These are phyloP conservation scores for Russula emetica DNA, from an alignment of 768 basidiomycete genomes.

Conservation along the genomic window DNA sequence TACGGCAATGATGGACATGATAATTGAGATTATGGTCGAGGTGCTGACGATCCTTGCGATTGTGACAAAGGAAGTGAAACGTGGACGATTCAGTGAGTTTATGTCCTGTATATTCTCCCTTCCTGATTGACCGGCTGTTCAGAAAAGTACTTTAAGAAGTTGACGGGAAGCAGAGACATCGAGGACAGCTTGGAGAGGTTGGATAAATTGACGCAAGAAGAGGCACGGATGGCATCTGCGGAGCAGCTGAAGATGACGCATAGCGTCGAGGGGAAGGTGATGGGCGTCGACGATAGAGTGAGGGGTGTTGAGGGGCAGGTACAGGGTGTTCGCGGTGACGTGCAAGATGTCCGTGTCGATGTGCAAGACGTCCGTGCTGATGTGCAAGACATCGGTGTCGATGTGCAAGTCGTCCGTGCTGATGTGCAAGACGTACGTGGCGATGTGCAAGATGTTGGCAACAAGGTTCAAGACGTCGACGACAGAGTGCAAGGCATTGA, in stretches of 20 bases:
- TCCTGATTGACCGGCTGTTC: neutral
- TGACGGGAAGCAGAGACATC: neutral
- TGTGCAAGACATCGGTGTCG: neutral
- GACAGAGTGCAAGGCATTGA: neutral
- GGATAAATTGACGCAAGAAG: slow-evolving; percentile 6
- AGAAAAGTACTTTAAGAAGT: slow-evolving; percentile 1
- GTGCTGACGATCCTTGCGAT: neutral
- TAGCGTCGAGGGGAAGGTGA: neutral
- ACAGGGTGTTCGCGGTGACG: neutral
- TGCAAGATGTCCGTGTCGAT: too few species aligned
- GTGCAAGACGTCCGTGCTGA: neutral
- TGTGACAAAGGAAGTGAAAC: slow-evolving; percentile 2
- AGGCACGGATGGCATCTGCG: neutral
- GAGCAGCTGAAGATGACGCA: neutral
- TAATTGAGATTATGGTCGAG: neutral
- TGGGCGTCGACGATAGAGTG: neutral
- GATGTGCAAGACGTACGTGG: neutral
- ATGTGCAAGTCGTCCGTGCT: neutral
- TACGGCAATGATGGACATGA: neutral
- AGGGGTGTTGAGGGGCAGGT: neutral
- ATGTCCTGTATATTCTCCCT: neutral
- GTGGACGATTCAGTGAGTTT: slow-evolving; percentile 1
- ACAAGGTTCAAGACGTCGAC: neutral
- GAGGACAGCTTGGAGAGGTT: neutral
- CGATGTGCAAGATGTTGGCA: neutral